Evolutionary conservation across 345 rosid genomes (phyloP).

Genomic region (Geranium brycei): DNA sequence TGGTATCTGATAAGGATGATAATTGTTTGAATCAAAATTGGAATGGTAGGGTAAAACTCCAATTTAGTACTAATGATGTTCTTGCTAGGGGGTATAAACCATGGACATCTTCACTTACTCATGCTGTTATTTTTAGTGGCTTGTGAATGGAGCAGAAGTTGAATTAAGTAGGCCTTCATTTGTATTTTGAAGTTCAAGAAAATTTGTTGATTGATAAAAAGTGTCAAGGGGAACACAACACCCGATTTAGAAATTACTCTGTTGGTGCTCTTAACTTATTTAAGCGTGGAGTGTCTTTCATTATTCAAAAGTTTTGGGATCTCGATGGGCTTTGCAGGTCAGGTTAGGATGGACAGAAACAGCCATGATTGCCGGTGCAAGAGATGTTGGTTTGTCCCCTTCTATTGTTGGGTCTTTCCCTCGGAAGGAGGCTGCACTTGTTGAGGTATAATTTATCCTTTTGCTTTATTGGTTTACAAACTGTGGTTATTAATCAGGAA

Average conservation of each 20-base stretch:
- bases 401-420: constrained; percentile 78
- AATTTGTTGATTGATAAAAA: no score
- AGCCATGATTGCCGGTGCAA: constrained; percentile 86
- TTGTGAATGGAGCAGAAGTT: no score
- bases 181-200: no score
- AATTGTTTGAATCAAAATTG: no score
- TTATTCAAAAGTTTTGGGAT: not conserved
- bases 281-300: not conserved
- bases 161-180: no score
- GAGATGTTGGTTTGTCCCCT: constrained; percentile 80
- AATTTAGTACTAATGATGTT: no score
- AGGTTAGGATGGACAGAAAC: constrained; percentile 78
- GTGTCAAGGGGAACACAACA: not conserved
- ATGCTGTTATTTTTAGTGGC: no score
- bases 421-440: constrained; percentile 74
- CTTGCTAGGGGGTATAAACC: no score
- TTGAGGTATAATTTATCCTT: constrained; percentile 42
- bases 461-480: not conserved
- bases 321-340: constrained; percentile 21
- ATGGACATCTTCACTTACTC: no score
- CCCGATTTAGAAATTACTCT: not conserved
- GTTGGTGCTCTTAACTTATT: not conserved
- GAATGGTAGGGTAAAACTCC: no score
- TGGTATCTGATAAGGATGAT: no score
- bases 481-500: not conserved